phyloP scores from a whole-genome alignment of 805 yeast genomes.

The Grigorovia transvaalensis region DNA sequence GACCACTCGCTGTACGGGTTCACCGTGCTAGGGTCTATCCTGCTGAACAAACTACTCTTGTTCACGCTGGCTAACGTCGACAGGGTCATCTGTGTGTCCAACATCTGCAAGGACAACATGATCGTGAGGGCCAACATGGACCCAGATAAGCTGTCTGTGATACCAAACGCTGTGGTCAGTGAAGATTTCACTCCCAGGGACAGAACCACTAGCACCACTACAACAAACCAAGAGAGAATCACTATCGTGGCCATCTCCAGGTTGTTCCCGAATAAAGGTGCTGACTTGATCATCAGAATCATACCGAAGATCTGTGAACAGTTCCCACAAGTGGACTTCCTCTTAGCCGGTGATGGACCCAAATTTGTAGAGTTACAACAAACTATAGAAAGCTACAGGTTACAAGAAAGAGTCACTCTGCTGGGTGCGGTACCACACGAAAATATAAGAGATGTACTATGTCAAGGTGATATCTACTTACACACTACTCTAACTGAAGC shows the following conservation, averaged over 20 bases:
- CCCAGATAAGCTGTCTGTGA: conserved; percentile 72
- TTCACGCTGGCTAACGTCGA: conserved; percentile 81
- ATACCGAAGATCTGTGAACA: conserved; percentile 71
- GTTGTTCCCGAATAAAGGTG: conserved; percentile 92
- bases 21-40: conserved; percentile 69
- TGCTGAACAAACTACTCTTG: conserved; percentile 77
- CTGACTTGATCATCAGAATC: conserved; percentile 72
- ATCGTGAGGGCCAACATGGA: conserved; percentile 77
- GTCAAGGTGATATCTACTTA: conserved; percentile 83
- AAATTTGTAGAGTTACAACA: conserved; percentile 88
- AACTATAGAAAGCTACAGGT: conserved; percentile 75
- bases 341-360: conserved; percentile 97
- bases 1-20: conserved; percentile 96
- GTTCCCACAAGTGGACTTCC: conserved; percentile 56
- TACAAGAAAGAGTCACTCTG: conserved; percentile 80
- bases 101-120: conserved; percentile 93
- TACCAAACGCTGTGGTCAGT: conserved; percentile 91
- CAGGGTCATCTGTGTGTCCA: conserved; percentile 91
- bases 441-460: conserved; percentile 85
- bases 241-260: conserved; percentile 88
- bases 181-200: conserved; percentile 56
- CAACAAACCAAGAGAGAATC: conserved; percentile 31
- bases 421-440: conserved; percentile 88
- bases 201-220: neutral
- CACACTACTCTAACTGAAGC: conserved; percentile 96